These are phyloP conservation scores for Anthoceros angustus DNA, from an alignment of 225 moss, liverwort and hornwort species.

Conservation along the genomic window DNA sequence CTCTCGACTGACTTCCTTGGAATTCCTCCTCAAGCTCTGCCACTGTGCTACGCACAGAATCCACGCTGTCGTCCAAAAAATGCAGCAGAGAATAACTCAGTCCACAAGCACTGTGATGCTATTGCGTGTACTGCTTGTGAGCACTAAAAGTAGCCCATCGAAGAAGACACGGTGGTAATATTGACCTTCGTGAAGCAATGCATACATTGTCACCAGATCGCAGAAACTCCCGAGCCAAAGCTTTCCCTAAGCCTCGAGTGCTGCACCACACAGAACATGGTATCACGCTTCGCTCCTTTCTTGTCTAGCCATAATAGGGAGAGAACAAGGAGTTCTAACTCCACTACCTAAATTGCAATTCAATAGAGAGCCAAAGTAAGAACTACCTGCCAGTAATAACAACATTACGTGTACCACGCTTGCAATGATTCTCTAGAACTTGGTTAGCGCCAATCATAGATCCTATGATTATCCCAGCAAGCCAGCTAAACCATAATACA, in stretches of 20 bases:
- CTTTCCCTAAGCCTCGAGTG: conserved; percentile 85
- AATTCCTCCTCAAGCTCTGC: conserved; percentile 67
- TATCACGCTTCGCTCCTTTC: too few species aligned
- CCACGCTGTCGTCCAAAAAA: conserved; percentile 25
- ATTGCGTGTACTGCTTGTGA: not conserved
- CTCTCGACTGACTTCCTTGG: conserved; percentile 35
- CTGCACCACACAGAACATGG: conserved; percentile 18
- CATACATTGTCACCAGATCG: conserved; percentile 86
- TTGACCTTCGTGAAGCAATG: conserved; percentile 66
- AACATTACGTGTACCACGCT: conserved; percentile 72
- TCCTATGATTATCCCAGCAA: conserved; percentile 73
- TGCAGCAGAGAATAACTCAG: not conserved
- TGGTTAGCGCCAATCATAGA: conserved; percentile 92
- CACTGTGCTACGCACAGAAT: conserved; percentile 51
- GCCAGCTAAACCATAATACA: conserved; percentile 84
- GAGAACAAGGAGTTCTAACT: not conserved
- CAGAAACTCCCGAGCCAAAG: conserved; percentile 87
- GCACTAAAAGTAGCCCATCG: not conserved
- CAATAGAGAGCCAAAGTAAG: not conserved
- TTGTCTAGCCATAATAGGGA: not conserved
- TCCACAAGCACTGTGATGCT: not conserved
- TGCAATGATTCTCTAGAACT: conserved; percentile 73
- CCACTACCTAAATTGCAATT: too few species aligned
- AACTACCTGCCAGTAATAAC: conserved; percentile 76
- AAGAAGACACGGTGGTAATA: conserved; percentile 7